Conservation (phyloP, 345 rosid genomes). For the Euphorbia peplus region DNA sequence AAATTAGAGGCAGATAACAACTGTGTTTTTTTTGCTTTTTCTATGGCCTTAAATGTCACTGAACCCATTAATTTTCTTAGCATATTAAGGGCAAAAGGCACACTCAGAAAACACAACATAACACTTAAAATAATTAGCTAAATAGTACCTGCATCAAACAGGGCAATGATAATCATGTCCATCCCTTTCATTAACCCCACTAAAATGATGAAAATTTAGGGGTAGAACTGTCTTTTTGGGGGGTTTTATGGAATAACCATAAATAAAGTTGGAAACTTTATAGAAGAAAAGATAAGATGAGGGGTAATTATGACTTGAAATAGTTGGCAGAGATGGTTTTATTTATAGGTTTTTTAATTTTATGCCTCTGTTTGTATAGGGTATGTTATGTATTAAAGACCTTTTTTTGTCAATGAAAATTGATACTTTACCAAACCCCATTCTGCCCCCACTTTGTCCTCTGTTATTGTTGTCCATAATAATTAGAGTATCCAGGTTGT, state of each 20-base stretch:
- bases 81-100: constrained; percentile 26
- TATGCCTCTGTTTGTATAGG: no score
- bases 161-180: constrained; percentile 22
- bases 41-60: constrained; percentile 30
- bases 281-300: constrained; percentile 20
- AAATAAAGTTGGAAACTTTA: neutral
- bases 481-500: neutral
- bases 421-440: constrained; percentile 6
- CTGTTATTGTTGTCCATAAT: neutral
- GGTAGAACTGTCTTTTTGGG: constrained; percentile 25
- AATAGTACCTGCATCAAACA: constrained; percentile 37
- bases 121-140: constrained; percentile 40
- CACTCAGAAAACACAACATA: constrained; percentile 19
- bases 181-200: no score
- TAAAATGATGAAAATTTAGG: no score
- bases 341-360: no score
- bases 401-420: constrained; percentile 10
- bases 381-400: no score
- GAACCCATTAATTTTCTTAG: constrained; percentile 23
- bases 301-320: constrained; percentile 34
- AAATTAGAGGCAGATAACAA: constrained; percentile 46
- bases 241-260: constrained; percentile 11
- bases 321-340: no score
- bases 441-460: neutral
- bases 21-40: constrained; percentile 18